Conservation (phyloP, 164 flowering plant species). For the Chimonanthus salicifolius region DNA sequence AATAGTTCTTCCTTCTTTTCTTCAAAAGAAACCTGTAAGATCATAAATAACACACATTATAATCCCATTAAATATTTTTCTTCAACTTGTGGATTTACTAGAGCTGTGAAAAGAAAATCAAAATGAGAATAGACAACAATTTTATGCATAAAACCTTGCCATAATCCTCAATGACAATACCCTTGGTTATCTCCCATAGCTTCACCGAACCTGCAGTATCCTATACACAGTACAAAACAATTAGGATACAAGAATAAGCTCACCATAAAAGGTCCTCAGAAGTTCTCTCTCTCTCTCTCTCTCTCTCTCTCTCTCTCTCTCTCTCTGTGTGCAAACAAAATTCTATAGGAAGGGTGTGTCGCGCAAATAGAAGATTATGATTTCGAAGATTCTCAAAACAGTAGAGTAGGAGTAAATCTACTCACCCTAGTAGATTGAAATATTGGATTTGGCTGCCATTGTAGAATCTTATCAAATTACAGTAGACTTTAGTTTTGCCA, state of each 20-base stretch:
- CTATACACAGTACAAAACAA: conserved; percentile 23
- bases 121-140: conserved; percentile 5
- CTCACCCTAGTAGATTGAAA: no score
- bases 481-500: no score
- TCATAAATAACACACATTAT: neutral
- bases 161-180: conserved; percentile 75
- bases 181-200: conserved; percentile 91
- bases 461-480: no score
- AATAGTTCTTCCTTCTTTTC: conserved; percentile 87
- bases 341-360: no score
- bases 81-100: neutral
- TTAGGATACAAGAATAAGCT: conserved; percentile 5
- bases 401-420: no score
- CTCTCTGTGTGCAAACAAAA: no score
- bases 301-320: no score
- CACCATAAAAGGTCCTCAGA: neutral
- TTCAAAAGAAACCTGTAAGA: conserved; percentile 74
- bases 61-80: neutral
- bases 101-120: neutral
- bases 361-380: no score
- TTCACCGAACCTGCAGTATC: conserved; percentile 82
- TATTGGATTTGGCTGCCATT: no score
- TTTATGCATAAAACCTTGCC: conserved; percentile 55
- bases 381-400: no score
- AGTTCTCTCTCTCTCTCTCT: neutral